Base-by-base conservation (phyloP, 2,329 filamentous ascomycete species). In the Fusarium buxicola region DNA sequence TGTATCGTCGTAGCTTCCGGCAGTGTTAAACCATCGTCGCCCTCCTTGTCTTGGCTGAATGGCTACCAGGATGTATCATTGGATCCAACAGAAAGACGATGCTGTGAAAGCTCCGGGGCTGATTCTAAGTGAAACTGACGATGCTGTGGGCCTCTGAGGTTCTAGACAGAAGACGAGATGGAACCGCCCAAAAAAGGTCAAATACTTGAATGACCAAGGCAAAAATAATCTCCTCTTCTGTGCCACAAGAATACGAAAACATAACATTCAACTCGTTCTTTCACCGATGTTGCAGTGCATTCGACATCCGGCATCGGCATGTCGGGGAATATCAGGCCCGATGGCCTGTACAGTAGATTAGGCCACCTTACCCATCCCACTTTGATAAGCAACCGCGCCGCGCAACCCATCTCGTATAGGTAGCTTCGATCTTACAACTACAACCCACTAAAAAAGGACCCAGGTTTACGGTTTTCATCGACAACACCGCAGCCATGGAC, bases 401-500 rank as follows among this genome's bases (percentile, higher is more conserved):
- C 53, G 39, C 38, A 52, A 43, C 47, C 15, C 47, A 54, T 34
- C 53, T 41, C 43, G 54, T 41, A 55, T 55, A 56, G 47, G 63
- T 63, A 56, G 47, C 65, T 63, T 66, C 49, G 39, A 41, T 68
- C 64, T 46, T 67, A 47, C 65, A 68, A 53, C 66, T 48, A 54
- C 68, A 65, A 34, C 56, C 49, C 47, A 38, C 55, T 47, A 45
- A 25, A 43, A 47, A 48, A 44, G 31, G 39, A 21, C 21, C 51
- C 59, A 60, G 57, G 55, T 65, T 62, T 53, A 57, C 65, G 57
- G 55, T 61, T 41, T 46, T 36, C 36, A 64, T 61, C 54, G 46
- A 59, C 48, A 66, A 55, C 49, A 55, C 60, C 55, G 61, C 67
- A 73, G 74, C 65, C 72, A 81, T 82, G 80, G 79, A 81, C 66